A percentile compares a stretch with the other conserved stretches of the same genome.
Evolutionary conservation across 2,329 filamentous ascomycete genomes (phyloP).

Genomic region (Colletotrichum sidae): DNA sequence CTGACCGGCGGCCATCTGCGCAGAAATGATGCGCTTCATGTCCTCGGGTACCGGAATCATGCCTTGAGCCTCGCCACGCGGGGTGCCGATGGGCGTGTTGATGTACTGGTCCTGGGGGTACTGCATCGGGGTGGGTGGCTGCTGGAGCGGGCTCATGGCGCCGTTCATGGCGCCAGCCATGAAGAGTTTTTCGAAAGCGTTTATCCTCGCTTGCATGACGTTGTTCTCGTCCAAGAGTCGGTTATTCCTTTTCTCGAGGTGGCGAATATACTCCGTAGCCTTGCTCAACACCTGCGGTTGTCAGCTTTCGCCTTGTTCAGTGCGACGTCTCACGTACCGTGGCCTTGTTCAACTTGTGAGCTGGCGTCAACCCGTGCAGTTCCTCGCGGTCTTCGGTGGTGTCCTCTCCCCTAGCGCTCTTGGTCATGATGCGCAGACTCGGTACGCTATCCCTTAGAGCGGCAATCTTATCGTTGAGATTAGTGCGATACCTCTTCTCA

Average conservation of each 20-base stretch:
- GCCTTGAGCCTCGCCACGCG: slow-evolving; percentile 59
- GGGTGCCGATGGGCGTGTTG: slow-evolving; percentile 56
- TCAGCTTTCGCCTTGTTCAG: not conserved
- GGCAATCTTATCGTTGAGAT: slow-evolving; percentile 96
- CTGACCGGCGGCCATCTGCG: slow-evolving; percentile 65
- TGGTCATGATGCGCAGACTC: slow-evolving; percentile 85
- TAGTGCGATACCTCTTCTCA: slow-evolving; percentile 95
- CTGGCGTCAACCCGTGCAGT: slow-evolving; percentile 82
- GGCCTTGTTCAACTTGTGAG: slow-evolving; percentile 97
- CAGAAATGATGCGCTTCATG: slow-evolving; percentile 72
- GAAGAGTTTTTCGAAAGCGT: slow-evolving; percentile 82
- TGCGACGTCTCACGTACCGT: slow-evolving; percentile 65
- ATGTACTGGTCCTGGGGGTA: slow-evolving; percentile 61
- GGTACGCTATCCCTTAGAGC: slow-evolving; percentile 92
- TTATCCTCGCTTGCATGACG: slow-evolving; percentile 81
- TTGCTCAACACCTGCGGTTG: slow-evolving; percentile 80
- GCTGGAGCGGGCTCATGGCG: slow-evolving; percentile 65
- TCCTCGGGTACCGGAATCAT: slow-evolving; percentile 76
- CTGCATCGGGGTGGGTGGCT: slow-evolving; percentile 64
- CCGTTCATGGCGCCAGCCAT: slow-evolving; percentile 79
- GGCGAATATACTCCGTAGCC: slow-evolving; percentile 94
- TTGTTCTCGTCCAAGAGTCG: slow-evolving; percentile 84
- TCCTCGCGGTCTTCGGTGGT: slow-evolving; percentile 82
- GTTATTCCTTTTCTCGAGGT: slow-evolving; percentile 91
- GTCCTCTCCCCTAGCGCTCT: slow-evolving; percentile 76